These are phyloP conservation scores for Dimocarpus longan DNA, from an alignment of 345 rosid species.

Conservation along the genomic window DNA sequence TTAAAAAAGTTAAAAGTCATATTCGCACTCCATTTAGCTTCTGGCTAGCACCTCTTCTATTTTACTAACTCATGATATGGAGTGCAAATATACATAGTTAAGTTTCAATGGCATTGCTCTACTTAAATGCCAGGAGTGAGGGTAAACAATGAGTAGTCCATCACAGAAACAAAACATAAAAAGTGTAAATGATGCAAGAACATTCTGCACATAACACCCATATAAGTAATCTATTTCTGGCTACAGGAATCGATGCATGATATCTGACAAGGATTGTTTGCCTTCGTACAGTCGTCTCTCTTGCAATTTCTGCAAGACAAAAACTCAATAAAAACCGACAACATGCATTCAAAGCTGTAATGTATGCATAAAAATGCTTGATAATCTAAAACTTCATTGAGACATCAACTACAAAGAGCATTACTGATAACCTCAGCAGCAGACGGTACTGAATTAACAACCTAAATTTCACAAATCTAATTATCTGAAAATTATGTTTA, in stretches of 20 bases:
- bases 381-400: background rate
- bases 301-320: slow-evolving; percentile 48
- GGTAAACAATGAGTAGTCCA: background rate
- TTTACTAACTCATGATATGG: background rate
- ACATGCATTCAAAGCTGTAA: background rate
- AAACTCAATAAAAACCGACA: slow-evolving; percentile 5
- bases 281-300: slow-evolving; percentile 57
- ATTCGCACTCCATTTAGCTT: background rate
- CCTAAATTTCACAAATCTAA: background rate
- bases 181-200: slow-evolving; percentile 15
- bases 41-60: background rate
- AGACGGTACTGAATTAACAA: background rate
- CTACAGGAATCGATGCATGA: slow-evolving; percentile 60
- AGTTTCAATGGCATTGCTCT: background rate
- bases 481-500: background rate
- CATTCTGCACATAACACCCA: slow-evolving; percentile 67
- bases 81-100: background rate
- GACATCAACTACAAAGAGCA: background rate
- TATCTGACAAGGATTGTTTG: slow-evolving; percentile 78
- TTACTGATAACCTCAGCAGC: background rate
- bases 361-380: background rate
- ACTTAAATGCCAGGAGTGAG: background rate
- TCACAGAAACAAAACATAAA: background rate
- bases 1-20: background rate
- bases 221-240: slow-evolving; percentile 58